Evolutionary conservation across 148 eudicot species (phyloP).

Genomic region (Mesembryanthemum crystallinum): DNA sequence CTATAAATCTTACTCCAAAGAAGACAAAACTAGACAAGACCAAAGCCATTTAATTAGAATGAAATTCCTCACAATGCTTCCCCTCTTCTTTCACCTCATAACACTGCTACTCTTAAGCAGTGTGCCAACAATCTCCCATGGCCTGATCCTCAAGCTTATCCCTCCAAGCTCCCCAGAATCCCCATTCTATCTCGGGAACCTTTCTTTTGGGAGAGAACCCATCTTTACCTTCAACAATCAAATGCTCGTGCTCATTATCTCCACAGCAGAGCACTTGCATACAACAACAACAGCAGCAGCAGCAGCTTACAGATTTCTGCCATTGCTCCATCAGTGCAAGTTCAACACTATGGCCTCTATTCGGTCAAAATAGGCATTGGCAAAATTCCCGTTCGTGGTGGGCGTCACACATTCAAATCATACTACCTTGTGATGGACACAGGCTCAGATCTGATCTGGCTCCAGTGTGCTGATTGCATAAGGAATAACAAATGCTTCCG

Average conservation of each 20-base stretch:
- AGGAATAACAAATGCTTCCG: background rate
- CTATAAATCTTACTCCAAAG: background rate
- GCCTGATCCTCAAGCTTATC: background rate
- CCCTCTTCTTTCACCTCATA: background rate
- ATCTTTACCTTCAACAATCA: background rate
- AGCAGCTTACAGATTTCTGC: background rate
- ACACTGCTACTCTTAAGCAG: background rate
- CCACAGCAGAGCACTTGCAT: background rate
- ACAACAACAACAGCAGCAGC: background rate
- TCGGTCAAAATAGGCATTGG: background rate
- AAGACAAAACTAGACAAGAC: background rate
- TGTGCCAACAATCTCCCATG: background rate
- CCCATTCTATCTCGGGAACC: background rate
- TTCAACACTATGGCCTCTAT: background rate
- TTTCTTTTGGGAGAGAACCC: background rate
- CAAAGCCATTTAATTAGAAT: background rate
- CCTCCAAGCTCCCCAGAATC: constrained; percentile 3
- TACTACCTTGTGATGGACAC: constrained; percentile 1
- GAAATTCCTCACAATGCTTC: background rate
- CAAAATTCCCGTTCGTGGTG: background rate
- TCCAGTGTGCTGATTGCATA: constrained; percentile 1
- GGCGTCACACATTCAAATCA: background rate
- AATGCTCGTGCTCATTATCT: background rate
- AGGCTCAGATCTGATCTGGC: background rate
- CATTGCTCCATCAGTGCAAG: background rate